Conservation (phyloP, 805 yeast genomes). For the Allodekkera sacchari region DNA sequence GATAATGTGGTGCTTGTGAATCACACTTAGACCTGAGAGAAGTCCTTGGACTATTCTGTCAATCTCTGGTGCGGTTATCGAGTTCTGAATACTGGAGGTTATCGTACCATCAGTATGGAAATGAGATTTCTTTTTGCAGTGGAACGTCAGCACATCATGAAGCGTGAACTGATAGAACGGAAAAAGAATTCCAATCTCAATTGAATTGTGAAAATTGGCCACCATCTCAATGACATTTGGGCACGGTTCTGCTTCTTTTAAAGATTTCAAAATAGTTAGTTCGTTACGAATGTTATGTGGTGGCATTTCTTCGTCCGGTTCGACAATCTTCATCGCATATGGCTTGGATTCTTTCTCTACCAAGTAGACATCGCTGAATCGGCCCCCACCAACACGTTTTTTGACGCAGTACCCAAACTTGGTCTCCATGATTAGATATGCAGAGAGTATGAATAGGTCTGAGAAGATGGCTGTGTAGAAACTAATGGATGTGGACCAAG, state of each 20-base stretch:
- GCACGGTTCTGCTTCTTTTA: slow-evolving; percentile 5
- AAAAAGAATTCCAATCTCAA: slow-evolving; percentile 33
- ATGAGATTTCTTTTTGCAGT: slow-evolving; percentile 24
- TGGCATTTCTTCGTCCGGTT: slow-evolving; percentile 41
- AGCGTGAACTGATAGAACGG: slow-evolving; percentile 33
- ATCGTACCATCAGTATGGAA: slow-evolving; percentile 14
- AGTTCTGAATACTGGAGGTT: slow-evolving; percentile 7
- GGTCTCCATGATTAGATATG: too few relatives aligned
- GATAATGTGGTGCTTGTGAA: slow-evolving; percentile 56
- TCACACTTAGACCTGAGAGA: slow-evolving; percentile 43
- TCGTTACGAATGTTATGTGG: slow-evolving; percentile 49
- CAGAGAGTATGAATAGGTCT: too few relatives aligned
- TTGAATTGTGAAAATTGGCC: slow-evolving; percentile 11
- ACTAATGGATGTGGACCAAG: too few relatives aligned
- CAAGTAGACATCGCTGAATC: slow-evolving; percentile 33
- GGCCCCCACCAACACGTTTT: slow-evolving; percentile 31
- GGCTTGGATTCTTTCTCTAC: slow-evolving; percentile 1
- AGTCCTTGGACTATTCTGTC: slow-evolving; percentile 28
- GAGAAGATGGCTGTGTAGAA: too few relatives aligned
- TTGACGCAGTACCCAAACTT: slow-evolving; percentile 12
- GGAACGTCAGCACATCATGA: slow-evolving; percentile 22
- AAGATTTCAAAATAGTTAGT: slow-evolving; percentile 26
- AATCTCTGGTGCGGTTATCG: slow-evolving; percentile 9
- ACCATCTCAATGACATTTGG: slow-evolving; percentile 12
- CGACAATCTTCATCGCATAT: slow-evolving; percentile 40